These are phyloP conservation scores for Clitopilus hobsonii DNA, from an alignment of 768 basidiomycete species.

Conservation along the genomic window DNA sequence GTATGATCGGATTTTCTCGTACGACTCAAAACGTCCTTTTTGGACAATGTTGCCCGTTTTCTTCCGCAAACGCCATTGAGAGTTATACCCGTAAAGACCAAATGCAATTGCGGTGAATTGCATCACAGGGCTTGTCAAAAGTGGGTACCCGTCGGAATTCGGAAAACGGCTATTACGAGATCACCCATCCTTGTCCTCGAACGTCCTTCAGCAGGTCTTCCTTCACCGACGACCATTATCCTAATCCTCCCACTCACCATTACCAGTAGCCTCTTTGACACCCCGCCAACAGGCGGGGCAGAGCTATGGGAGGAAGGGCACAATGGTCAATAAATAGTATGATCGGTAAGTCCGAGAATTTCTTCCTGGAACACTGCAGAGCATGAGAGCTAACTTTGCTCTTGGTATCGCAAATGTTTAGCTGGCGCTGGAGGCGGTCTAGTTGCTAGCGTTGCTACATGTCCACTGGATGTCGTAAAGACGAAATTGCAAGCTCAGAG, in stretches of 20 bases:
- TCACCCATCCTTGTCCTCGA: slow-evolving; percentile 1
- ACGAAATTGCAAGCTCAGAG: slow-evolving; percentile 96
- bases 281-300: background rate
- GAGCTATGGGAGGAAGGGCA: slow-evolving; percentile 13
- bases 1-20: too few relatives aligned
- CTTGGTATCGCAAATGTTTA: slow-evolving; percentile 21
- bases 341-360: slow-evolving; percentile 53
- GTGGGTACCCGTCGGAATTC: background rate
- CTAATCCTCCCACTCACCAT: slow-evolving; percentile 9
- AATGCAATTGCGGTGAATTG: background rate
- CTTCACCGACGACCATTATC: slow-evolving; percentile 9
- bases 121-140: background rate
- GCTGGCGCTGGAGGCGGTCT: slow-evolving; percentile 96
- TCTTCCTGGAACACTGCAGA: slow-evolving; percentile 6
- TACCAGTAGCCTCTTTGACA: slow-evolving; percentile 1
- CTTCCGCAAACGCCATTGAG: too few relatives aligned
- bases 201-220: slow-evolving; percentile 1
- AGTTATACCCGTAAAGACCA: too few relatives aligned
- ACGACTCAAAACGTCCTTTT: too few relatives aligned
- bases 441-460: slow-evolving; percentile 89
- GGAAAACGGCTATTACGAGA: background rate
- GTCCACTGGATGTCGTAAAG: slow-evolving; percentile 97
- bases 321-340: slow-evolving; percentile 78
- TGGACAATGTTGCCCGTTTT: background rate
- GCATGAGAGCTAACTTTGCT: slow-evolving; percentile 6